Percentiles rank a stretch among this genome's conserved stretches.
Evolutionary conservation across 306 rosid genomes (phyloP).

Genomic region (Sicyos edulis): DNA sequence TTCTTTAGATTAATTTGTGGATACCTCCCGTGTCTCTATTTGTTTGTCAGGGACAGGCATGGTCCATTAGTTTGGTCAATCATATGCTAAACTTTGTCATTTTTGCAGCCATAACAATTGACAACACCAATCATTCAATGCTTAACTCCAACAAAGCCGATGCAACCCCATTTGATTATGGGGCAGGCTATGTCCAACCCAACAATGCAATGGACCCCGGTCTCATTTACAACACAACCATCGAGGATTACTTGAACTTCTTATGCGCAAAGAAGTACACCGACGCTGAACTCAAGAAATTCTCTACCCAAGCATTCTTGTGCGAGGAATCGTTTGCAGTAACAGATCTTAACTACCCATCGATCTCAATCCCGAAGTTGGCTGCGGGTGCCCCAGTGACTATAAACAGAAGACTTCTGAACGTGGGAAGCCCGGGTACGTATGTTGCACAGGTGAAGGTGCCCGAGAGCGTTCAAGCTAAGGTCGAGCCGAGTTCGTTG

Average conservation of each 20-base stretch:
- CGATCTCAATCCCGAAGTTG: slow-evolving; percentile 25
- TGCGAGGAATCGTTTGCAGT: slow-evolving; percentile 28
- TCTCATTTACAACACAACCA: slow-evolving; percentile 44
- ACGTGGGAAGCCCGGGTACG: slow-evolving; percentile 36
- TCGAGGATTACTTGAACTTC: slow-evolving; percentile 42
- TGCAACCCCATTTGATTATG: slow-evolving; percentile 48
- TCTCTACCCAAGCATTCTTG: slow-evolving; percentile 19
- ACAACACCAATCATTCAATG: neutral
- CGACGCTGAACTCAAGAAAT: slow-evolving; percentile 1
- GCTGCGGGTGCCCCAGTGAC: neutral
- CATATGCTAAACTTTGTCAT: too few relatives aligned
- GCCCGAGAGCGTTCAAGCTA: slow-evolving; percentile 21
- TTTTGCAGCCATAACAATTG: neutral
- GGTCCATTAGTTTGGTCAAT: too few relatives aligned
- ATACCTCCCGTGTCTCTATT: too few relatives aligned
- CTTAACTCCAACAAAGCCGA: neutral
- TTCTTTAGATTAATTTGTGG: too few relatives aligned
- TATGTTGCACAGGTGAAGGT: slow-evolving; percentile 19
- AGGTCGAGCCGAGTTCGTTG: slow-evolving; percentile 30
- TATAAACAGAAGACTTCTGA: slow-evolving; percentile 33
- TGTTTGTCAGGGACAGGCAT: too few relatives aligned
- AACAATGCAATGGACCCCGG: slow-evolving; percentile 47
- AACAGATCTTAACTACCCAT: slow-evolving; percentile 46
- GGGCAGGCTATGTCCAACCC: slow-evolving; percentile 48
- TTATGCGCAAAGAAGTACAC: slow-evolving; percentile 42